These are phyloP conservation scores for Thraustochytrium sp. DNA, from an alignment of 352 stramenopile genomes.

Conservation along the genomic window DNA sequence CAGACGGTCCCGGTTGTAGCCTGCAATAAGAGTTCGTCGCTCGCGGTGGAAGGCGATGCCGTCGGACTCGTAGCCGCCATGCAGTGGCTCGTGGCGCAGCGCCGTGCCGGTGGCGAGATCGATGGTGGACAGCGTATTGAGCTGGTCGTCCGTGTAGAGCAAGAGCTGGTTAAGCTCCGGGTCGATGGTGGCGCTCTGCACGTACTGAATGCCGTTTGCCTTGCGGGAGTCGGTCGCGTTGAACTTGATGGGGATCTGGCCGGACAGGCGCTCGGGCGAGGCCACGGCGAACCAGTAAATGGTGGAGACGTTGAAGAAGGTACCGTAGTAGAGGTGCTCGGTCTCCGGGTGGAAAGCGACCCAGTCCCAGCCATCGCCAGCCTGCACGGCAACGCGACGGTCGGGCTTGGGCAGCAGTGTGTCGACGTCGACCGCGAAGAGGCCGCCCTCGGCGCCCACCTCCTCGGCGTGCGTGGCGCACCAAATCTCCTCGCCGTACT, in stretches of 20 bases:
- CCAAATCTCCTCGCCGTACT: constrained; percentile 5
- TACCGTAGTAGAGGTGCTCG: background rate
- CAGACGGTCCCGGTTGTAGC: background rate
- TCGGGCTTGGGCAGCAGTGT: background rate
- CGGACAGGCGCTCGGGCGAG: background rate
- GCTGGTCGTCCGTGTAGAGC: background rate
- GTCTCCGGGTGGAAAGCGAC: background rate
- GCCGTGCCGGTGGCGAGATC: background rate
- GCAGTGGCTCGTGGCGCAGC: background rate
- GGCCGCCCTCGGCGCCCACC: background rate
- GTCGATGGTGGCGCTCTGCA: background rate
- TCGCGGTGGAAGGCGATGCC: background rate
- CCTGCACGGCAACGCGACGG: background rate
- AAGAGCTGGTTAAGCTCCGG: background rate
- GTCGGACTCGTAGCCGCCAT: background rate
- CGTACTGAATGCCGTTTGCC: background rate
- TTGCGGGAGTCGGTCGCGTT: background rate
- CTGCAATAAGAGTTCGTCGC: background rate
- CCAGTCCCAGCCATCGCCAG: background rate
- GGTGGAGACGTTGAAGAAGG: background rate
- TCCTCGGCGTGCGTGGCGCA: background rate
- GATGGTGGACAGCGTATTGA: background rate
- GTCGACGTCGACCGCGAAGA: background rate
- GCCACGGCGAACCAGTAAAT: background rate
- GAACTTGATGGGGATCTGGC: background rate